Conservation (phyloP, 352 stramenopile genomes). For the Sclerospora graminicola region DNA sequence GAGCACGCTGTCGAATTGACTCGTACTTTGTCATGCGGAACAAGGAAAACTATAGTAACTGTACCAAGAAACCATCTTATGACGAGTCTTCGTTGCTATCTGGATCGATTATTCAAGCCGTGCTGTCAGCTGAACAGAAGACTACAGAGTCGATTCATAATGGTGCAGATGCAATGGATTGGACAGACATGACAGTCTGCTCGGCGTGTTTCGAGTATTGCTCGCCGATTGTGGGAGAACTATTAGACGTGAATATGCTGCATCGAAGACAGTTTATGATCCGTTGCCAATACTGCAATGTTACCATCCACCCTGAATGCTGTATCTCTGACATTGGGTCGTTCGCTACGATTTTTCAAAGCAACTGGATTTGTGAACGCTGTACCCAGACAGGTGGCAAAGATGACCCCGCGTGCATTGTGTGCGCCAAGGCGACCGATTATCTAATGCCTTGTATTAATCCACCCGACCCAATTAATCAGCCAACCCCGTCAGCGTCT, state of each 20-base stretch:
- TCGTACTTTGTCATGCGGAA: conserved; percentile 58
- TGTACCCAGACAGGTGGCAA: conserved; percentile 46
- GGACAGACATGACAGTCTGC: conserved; percentile 64
- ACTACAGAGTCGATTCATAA: conserved; percentile 4
- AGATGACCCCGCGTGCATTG: conserved; percentile 31
- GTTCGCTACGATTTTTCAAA: conserved; percentile 44
- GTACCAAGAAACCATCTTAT: conserved; percentile 8
- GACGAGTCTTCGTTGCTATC: conserved; percentile 31
- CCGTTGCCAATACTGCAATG: conserved; percentile 80
- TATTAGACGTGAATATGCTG: conserved; percentile 39
- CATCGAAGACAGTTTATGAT: conserved; percentile 75
- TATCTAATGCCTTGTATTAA: conserved; percentile 74
- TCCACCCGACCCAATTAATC: not conserved
- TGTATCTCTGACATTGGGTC: conserved; percentile 62
- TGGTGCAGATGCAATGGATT: conserved; percentile 25
- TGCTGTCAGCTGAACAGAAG: conserved; percentile 33
- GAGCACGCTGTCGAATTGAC: conserved; percentile 62
- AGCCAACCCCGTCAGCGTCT: conserved; percentile 6
- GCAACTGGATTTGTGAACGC: conserved; percentile 81
- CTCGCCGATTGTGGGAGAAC: conserved; percentile 32
- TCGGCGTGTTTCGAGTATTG: conserved; percentile 69
- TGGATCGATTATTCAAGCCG: conserved; percentile 40
- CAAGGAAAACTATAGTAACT: conserved; percentile 27
- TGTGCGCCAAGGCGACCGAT: conserved; percentile 56
- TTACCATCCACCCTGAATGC: conserved; percentile 72